Evolutionary conservation across 2,329 filamentous ascomycete genomes (phyloP).

Genomic region (Tolypocladium paradoxum): DNA sequence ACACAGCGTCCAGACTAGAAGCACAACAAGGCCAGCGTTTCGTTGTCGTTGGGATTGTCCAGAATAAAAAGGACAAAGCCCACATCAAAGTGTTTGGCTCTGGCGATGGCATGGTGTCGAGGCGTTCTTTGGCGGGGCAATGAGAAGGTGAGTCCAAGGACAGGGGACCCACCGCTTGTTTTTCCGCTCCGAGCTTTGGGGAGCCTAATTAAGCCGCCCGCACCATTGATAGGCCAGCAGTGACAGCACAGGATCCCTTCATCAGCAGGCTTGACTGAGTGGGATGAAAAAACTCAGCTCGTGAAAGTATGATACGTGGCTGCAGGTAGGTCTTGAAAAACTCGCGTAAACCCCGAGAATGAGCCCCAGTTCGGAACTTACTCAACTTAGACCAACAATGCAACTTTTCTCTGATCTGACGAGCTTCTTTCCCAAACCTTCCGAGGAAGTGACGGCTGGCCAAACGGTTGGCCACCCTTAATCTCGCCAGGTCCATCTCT

Average conservation of each 20-base stretch:
- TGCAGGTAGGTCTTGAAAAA: no score
- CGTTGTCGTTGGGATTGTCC: not conserved
- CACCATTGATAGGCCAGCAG: not conserved
- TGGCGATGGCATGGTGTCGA: not conserved
- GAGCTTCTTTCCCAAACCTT: no score
- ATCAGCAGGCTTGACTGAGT: not conserved
- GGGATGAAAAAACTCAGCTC: no score
- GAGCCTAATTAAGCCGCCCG: not conserved
- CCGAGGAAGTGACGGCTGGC: no score
- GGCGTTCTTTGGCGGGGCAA: slow-evolving; percentile 20
- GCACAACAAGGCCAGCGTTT: not conserved
- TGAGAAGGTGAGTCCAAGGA: slow-evolving; percentile 7
- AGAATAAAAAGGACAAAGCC: slow-evolving; percentile 15
- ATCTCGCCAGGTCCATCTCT: no score
- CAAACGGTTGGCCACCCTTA: no score
- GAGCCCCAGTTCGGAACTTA: no score
- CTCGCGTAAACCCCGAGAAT: no score
- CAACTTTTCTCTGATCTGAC: no score
- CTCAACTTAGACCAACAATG: no score
- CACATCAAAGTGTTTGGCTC: slow-evolving; percentile 9
- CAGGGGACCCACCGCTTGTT: slow-evolving; percentile 10
- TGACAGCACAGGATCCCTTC: not conserved
- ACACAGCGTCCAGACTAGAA: not conserved
- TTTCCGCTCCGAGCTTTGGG: slow-evolving; percentile 16
- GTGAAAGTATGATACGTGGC: no score